These are phyloP conservation scores for Mortierella alpina DNA, from an alignment of 192 early-diverging fungal genomes.

Conservation along the genomic window DNA sequence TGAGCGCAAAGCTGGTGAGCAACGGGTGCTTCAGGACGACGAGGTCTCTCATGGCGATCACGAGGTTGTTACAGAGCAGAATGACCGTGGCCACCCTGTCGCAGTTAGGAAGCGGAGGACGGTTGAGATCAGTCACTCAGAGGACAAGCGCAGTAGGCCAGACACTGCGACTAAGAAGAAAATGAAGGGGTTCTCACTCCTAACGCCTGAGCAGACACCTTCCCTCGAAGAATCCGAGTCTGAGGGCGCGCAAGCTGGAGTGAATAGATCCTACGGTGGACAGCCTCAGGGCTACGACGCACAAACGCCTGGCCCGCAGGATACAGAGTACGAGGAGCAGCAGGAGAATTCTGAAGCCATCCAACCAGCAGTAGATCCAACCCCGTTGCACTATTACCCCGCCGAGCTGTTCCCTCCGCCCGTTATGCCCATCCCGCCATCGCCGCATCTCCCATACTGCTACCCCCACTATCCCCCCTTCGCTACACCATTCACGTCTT, in stretches of 20 bases:
- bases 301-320: no score
- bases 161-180: background rate
- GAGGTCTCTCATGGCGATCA: background rate
- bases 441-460: background rate
- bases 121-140: background rate
- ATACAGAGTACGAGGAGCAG: no score
- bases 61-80: background rate
- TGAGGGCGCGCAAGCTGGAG: no score
- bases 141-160: background rate
- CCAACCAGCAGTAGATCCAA: no score
- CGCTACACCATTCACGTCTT: no score
- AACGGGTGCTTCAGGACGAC: background rate
- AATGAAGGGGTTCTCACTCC: background rate
- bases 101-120: background rate
- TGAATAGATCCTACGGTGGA: no score
- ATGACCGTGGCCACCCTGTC: background rate
- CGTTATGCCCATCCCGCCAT: background rate
- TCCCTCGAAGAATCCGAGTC: background rate
- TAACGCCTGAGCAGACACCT: slow-evolving; percentile 16
- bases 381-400: background rate
- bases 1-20: background rate
- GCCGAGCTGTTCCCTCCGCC: background rate
- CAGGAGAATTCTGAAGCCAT: no score
- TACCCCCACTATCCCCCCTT: background rate
- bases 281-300: no score